Evolutionary conservation across 2,329 filamentous ascomycete genomes (phyloP).

Genomic region (Xylaria sp.): DNA sequence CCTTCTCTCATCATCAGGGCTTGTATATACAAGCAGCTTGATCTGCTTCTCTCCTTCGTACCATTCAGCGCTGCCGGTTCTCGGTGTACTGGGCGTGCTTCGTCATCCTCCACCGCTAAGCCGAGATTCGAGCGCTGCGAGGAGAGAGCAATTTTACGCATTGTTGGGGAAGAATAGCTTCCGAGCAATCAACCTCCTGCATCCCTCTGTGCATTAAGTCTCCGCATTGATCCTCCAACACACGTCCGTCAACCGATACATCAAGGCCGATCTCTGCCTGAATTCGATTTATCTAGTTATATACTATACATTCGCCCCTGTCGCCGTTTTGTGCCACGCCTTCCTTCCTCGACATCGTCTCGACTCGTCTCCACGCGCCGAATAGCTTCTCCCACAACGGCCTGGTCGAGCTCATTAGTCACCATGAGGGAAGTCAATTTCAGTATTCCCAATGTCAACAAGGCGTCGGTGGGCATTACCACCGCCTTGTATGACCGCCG

Average conservation of each 20-base stretch:
- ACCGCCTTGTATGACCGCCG: conserved; percentile 97
- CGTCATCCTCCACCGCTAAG: conserved; percentile 15
- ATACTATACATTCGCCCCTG: conserved; percentile 39
- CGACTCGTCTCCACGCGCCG: conserved; percentile 36
- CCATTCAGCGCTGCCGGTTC: conserved; percentile 16
- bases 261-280: conserved; percentile 37
- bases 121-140: conserved; percentile 31
- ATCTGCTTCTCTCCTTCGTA: conserved; percentile 14
- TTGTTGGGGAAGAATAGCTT: conserved; percentile 42
- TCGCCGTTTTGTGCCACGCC: not conserved
- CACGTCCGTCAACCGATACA: conserved; percentile 40
- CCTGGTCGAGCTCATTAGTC: conserved; percentile 44
- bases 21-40: conserved; percentile 27
- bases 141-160: conserved; percentile 42
- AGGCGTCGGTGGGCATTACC: conserved; percentile 98
- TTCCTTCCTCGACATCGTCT: conserved; percentile 27
- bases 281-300: conserved; percentile 39
- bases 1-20: conserved; percentile 24
- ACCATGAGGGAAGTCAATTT: conserved; percentile 99
- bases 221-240: conserved; percentile 44
- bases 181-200: conserved; percentile 32
- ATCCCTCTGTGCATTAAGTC: conserved; percentile 39
- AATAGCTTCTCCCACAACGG: conserved; percentile 39
- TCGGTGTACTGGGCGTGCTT: conserved; percentile 8
- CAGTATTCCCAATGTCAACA: conserved; percentile 99